These are phyloP conservation scores for Vachellia collinsii DNA, from an alignment of 306 rosid species.

Conservation along the genomic window DNA sequence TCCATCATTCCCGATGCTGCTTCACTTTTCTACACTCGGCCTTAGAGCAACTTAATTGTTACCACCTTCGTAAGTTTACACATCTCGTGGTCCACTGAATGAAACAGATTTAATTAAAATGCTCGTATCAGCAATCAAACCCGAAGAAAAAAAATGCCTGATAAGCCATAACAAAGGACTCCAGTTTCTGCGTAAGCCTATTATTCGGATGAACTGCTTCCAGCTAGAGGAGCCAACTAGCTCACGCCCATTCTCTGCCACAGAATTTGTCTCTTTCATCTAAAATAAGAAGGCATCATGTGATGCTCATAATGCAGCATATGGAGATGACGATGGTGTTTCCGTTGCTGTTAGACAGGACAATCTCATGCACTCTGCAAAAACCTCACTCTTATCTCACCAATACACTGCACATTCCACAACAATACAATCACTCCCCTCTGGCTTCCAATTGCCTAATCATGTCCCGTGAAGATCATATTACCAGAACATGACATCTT, in stretches of 20 bases:
- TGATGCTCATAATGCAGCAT: constrained; percentile 21
- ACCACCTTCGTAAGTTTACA: not conserved
- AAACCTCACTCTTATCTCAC: not conserved
- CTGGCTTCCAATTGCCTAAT: constrained; percentile 1
- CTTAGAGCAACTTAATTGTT: not conserved
- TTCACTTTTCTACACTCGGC: not conserved
- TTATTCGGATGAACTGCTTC: not conserved
- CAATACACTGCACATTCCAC: not conserved
- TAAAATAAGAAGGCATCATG: constrained; percentile 15
- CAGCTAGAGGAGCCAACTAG: constrained; percentile 21
- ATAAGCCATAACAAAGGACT: not conserved
- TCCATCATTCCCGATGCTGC: constrained; percentile 16
- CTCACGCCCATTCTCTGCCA: constrained; percentile 5
- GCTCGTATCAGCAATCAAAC: not conserved
- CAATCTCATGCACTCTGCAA: constrained; percentile 5
- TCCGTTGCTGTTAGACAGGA: not conserved
- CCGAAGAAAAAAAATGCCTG: not conserved
- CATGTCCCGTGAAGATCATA: not conserved
- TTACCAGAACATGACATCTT: constrained; percentile 10
- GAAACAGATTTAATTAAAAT: not conserved
- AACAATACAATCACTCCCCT: not conserved
- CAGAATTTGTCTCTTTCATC: constrained; percentile 19
- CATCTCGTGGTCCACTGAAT: not conserved
- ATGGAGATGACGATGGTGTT: constrained; percentile 14
- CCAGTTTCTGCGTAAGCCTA: not conserved